Conservation (phyloP, 805 yeast species). For the Komagataella mondaviorum region DNA sequence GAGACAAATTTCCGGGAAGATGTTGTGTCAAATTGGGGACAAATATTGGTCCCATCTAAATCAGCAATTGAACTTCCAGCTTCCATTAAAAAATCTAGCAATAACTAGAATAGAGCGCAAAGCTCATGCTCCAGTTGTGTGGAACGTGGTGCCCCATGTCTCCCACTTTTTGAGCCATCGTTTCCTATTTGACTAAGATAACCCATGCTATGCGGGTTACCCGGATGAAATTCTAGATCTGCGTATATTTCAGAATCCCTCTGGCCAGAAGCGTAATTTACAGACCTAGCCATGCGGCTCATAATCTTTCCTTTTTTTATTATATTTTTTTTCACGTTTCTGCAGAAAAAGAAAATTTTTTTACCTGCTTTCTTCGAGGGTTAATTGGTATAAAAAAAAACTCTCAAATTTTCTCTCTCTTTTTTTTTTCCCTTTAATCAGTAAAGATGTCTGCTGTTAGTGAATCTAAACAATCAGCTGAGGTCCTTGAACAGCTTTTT, state of each 20-base stretch:
- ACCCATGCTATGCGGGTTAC: not conserved
- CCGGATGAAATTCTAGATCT: not conserved
- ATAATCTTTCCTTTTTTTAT: not conserved
- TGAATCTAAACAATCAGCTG: slow-evolving; percentile 49
- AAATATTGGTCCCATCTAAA: not conserved
- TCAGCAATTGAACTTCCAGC: not conserved
- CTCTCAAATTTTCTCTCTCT: not conserved
- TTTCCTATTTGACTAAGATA: not conserved
- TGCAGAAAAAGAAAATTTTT: not conserved
- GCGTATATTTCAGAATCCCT: not conserved
- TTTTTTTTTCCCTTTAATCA: not conserved
- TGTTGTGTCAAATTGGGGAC: not conserved
- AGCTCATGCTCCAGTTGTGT: not conserved
- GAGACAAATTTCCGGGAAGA: not conserved
- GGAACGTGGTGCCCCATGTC: not conserved
- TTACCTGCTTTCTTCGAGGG: not conserved
- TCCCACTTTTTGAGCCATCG: not conserved
- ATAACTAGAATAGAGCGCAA: too few relatives aligned
- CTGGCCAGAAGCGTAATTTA: not conserved
- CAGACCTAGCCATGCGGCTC: not conserved
- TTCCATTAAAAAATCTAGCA: not conserved
- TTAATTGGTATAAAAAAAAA: not conserved
- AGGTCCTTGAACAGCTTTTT: slow-evolving; percentile 90
- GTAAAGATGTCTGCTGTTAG: slow-evolving; percentile 20
- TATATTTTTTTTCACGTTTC: not conserved